phyloP scores from a whole-genome alignment of 805 yeast species.

The Spathaspora boniae region DNA sequence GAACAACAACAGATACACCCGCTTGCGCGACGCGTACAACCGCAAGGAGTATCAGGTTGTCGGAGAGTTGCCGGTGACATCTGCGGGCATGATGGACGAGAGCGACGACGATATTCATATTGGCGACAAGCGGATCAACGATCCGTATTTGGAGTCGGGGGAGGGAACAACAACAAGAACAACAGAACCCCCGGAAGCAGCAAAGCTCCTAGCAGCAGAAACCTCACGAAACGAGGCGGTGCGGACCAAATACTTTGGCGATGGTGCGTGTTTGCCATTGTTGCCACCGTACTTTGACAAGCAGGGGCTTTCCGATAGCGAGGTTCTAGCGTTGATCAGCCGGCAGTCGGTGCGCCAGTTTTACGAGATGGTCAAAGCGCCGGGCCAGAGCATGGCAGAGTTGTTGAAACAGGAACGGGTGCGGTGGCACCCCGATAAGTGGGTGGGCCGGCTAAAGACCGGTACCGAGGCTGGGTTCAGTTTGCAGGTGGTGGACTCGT shows the following conservation, averaged over 20 bases:
- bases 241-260: slow-evolving; percentile 13
- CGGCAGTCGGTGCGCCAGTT: slow-evolving; percentile 23
- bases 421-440: slow-evolving; percentile 71
- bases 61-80: slow-evolving; percentile 29
- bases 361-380: slow-evolving; percentile 18
- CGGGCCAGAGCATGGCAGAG: slow-evolving; percentile 15
- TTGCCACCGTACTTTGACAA: slow-evolving; percentile 10
- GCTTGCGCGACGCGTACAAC: slow-evolving; percentile 22
- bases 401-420: slow-evolving; percentile 48
- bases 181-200: neutral
- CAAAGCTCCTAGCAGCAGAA: no score
- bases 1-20: slow-evolving; percentile 14
- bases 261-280: slow-evolving; percentile 12
- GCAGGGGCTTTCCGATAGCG: slow-evolving; percentile 9
- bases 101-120: slow-evolving; percentile 27
- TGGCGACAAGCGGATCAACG: slow-evolving; percentile 35
- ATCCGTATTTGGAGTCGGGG: slow-evolving; percentile 14
- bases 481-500: slow-evolving; percentile 23
- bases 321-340: slow-evolving; percentile 16
- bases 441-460: slow-evolving; percentile 31
- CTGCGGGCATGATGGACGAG: slow-evolving; percentile 35
- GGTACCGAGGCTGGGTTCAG: slow-evolving; percentile 15
- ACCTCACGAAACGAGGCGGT: no score
- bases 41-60: slow-evolving; percentile 21
- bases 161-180: slow-evolving; percentile 7